A percentile compares a stretch with the other conserved stretches of the same genome.
Evolutionary conservation across 495 filamentous ascomycete species (phyloP).

Genomic region (Chaetomium tenue): DNA sequence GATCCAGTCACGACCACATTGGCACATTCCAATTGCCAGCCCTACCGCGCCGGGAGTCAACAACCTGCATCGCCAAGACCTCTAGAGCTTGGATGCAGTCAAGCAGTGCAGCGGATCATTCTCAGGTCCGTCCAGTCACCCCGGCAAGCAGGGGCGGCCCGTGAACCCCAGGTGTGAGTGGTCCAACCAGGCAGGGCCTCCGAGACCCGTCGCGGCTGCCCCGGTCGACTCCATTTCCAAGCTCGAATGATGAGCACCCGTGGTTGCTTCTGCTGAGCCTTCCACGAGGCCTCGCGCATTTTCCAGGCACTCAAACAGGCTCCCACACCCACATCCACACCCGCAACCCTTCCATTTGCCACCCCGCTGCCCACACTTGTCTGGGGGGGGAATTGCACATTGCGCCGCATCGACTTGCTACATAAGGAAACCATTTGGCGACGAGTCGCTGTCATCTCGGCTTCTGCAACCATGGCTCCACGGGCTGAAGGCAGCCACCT

Average conservation of each 20-base stretch:
- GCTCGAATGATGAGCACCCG: conserved; percentile 11
- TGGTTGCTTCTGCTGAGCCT: conserved; percentile 7
- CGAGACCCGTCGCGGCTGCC: conserved; percentile 10
- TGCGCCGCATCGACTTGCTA: conserved; percentile 17
- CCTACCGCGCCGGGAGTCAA: conserved; percentile 17
- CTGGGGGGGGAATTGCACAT: conserved; percentile 8
- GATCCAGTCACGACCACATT: conserved; percentile 7
- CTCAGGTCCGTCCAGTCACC: conserved; percentile 14
- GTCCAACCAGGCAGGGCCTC: neutral
- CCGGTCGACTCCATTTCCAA: conserved; percentile 14
- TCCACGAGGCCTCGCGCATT: conserved; percentile 17
- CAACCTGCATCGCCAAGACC: conserved; percentile 18
- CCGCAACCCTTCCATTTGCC: neutral
- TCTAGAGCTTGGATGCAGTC: conserved; percentile 1
- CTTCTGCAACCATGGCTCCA: conserved; percentile 49
- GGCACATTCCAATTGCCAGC: conserved; percentile 1
- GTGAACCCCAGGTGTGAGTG: no score
- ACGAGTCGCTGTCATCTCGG: conserved; percentile 12
- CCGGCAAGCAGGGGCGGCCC: conserved; percentile 1
- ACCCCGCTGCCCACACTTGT: neutral
- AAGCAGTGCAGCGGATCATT: conserved; percentile 33
- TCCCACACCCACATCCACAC: conserved; percentile 19
- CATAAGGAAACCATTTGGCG: conserved; percentile 16
- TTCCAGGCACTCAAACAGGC: conserved; percentile 18
- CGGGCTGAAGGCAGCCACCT: conserved; percentile 55